Evolutionary conservation across 1,284 basidiomycete genomes (phyloP), one percentile per base, ranked within the genome.

Genomic region (Cryptococcus wingfieldii): DNA sequence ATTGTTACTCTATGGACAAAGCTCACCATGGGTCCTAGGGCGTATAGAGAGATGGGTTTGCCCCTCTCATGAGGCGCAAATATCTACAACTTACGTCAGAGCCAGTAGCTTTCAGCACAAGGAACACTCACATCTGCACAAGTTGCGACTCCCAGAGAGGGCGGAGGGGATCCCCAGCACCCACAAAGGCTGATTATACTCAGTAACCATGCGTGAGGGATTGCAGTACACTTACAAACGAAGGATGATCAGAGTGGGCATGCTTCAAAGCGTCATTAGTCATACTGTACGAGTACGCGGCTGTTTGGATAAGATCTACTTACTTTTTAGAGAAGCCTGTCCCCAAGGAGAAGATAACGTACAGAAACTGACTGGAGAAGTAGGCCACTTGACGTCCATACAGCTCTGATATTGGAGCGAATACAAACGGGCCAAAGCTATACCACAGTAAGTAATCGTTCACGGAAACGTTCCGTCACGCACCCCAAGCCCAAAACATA

Each of bases 351-450:
- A 77, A 77, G 12, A 72, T 38, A 38, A 75, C 61, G 51, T 73
- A 78, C 13, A 68, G 53, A 0, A 58, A 25, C 48, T 71, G 67
- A 38, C 59, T 63, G 23, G 57, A 58, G 9, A 68, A 56, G 55
- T 80, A 80, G 0, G 78, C 77, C 0, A 68, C 61, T 53, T 77
- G 77, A 0, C 79, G 59, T 4, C 79, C 79, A 37, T 75, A 77
- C 16, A 79, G 71, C 66, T 80, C 79, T 5, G 70, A 71, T 10
- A 78, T 72, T 0, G 79, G 79, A 0, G 79, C 77, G 49, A 80
- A 77, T 9, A 79, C 39, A 62, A 80, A 80, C 1, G 79, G 79
- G 0, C 79, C 79, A 8, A 59, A 53, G 10, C 71, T 72, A 10
- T 7, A 25, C 34, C 41, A 38, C 12, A 12, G 49, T 45, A 28